Base-by-base conservation (phyloP, 352 stramenopile species). In the Phytophthora chlamydospora region DNA sequence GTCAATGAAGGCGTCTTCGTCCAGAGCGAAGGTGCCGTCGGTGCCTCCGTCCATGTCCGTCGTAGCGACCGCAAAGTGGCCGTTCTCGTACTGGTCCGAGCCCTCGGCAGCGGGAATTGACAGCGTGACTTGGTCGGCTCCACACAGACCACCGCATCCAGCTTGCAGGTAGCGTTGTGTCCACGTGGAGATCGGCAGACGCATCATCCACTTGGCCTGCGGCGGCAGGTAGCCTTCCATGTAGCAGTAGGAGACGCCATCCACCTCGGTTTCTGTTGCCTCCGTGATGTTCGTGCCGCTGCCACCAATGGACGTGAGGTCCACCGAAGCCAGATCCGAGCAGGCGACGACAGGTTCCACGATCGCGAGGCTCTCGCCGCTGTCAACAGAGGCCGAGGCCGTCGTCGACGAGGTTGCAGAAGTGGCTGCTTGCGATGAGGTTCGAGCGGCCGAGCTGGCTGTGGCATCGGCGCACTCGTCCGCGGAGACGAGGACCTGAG, bases 91-190 rank as follows among this genome's bases (percentile, higher is more conserved):
- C 39, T 73, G 29, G 19, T 31, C 59, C 21, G 64, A 74, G 0
- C 61, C 60, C 21, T 78, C 72, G 7, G 65, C 42, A n/a, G 69
- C 71, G 7, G 62, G 66, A 4, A 50, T 43, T 4, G 50, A 17
- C 12, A 78, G 29, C 10, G 49, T 65, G 55, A 76, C 75, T n/a
- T 43, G 59, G 31, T 35, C 44, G 13, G 52, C 7, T 4, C 73
- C 73, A 29, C 73, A 81, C 31, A 78, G 52, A 3, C 73, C 73
- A 17, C 73, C 73, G 36, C 73, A 81, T 29, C 69, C 73, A 24
- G 67, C 53, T 50, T 78, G 69, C 54, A 76, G 68, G 45, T 77
- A 78, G 10, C 69, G 73, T 49, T 81, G 73, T 17, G 73, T 81
- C 73, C 73, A 81, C 14, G 65, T 81, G 4, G 51, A n/a, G 13